A percentile compares a stretch with the other conserved stretches of the same genome.
Evolutionary conservation across 192 early-diverging fungal genomes (phyloP).

Genomic region (Umbelopsis isabellina): DNA sequence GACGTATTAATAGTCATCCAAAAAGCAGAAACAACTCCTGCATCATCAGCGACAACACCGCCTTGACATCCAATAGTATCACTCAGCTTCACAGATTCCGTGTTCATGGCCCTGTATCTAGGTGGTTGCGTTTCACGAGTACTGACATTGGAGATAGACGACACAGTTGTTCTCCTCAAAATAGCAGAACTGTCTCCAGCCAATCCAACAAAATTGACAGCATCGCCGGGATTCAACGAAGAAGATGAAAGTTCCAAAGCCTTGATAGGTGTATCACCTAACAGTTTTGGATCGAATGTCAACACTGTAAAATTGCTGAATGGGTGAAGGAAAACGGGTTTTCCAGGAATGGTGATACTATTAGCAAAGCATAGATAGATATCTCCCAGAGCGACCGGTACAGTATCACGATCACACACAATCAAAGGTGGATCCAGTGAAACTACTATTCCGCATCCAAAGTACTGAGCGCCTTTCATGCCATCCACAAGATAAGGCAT

Average conservation of each 20-base stretch:
- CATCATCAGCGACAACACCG: slow-evolving; percentile 62
- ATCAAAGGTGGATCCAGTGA: slow-evolving; percentile 80
- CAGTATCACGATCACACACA: slow-evolving; percentile 77
- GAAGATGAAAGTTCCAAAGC: slow-evolving; percentile 59
- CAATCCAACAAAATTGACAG: slow-evolving; percentile 57
- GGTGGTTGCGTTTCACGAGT: slow-evolving; percentile 69
- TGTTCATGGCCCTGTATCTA: slow-evolving; percentile 55
- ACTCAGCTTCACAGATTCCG: slow-evolving; percentile 60
- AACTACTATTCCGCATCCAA: slow-evolving; percentile 77
- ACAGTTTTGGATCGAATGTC: slow-evolving; percentile 69
- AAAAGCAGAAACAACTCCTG: slow-evolving; percentile 62
- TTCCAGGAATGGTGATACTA: slow-evolving; percentile 79
- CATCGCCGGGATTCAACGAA: slow-evolving; percentile 61
- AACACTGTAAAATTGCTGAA: slow-evolving; percentile 86
- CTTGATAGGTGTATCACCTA: slow-evolving; percentile 72
- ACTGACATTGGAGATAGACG: slow-evolving; percentile 56
- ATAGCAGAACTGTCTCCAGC: slow-evolving; percentile 54
- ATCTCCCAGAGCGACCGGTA: slow-evolving; percentile 76
- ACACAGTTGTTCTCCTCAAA: slow-evolving; percentile 61
- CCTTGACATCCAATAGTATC: slow-evolving; percentile 68
- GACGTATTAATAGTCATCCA: slow-evolving; percentile 72
- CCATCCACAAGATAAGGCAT: slow-evolving; percentile 80
- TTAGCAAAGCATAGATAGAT: slow-evolving; percentile 81
- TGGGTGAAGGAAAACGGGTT: slow-evolving; percentile 82
- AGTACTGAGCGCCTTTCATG: slow-evolving; percentile 61